These are phyloP conservation scores for Exserohilum turcica DNA, from an alignment of 2,329 filamentous ascomycete species.

Conservation along the genomic window DNA sequence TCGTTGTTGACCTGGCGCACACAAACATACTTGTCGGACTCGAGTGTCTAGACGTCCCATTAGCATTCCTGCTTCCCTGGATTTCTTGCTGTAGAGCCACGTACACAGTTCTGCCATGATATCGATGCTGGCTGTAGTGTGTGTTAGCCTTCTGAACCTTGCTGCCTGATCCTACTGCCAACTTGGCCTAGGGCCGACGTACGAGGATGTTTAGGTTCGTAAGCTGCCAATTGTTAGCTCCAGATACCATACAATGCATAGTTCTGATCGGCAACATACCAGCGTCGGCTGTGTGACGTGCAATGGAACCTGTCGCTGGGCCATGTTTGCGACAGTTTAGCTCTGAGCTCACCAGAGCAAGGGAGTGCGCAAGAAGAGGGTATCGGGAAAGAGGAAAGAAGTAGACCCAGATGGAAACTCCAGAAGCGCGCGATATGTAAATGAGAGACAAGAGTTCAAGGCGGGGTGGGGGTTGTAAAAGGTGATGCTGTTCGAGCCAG, in stretches of 20 bases:
- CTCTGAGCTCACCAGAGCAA: slow-evolving; percentile 47
- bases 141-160: slow-evolving; percentile 37
- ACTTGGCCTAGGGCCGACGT: slow-evolving; percentile 34
- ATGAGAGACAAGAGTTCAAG: slow-evolving; percentile 40
- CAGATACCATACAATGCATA: slow-evolving; percentile 1
- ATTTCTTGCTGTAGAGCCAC: slow-evolving; percentile 40
- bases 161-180: slow-evolving; percentile 18
- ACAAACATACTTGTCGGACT: slow-evolving; percentile 96
- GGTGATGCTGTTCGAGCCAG: slow-evolving; percentile 36
- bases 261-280: slow-evolving; percentile 52
- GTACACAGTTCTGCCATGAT: slow-evolving; percentile 86
- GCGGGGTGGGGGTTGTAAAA: slow-evolving; percentile 32
- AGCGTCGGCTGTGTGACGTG: slow-evolving; percentile 78
- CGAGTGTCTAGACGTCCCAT: slow-evolving; percentile 72
- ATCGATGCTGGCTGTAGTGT: slow-evolving; percentile 67
- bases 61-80: slow-evolving; percentile 20
- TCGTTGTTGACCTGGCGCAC: slow-evolving; percentile 86
- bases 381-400: slow-evolving; percentile 45
- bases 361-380: slow-evolving; percentile 37
- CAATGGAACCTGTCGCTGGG: slow-evolving; percentile 87
- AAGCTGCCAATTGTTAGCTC: slow-evolving; percentile 48
- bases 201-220: slow-evolving; percentile 56
- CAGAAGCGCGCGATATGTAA: slow-evolving; percentile 47
- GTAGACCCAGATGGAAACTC: slow-evolving; percentile 47
- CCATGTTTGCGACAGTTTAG: slow-evolving; percentile 56